phyloP scores from a whole-genome alignment of 2,329 filamentous ascomycete species.

The Pezicula rhizophila region DNA sequence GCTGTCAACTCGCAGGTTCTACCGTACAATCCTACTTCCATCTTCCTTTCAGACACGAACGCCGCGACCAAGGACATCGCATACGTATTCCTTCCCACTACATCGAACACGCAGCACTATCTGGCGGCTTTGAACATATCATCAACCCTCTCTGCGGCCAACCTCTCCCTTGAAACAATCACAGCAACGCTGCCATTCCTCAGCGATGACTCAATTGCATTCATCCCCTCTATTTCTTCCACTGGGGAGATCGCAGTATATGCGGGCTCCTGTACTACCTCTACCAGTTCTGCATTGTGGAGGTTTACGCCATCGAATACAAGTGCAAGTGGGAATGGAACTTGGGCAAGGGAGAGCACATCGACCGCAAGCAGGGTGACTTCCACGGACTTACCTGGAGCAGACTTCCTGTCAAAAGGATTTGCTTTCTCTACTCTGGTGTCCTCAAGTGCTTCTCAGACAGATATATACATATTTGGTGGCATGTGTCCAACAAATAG shows the following conservation, averaged over 20 bases:
- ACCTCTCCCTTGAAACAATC: slow-evolving; percentile 41
- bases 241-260: slow-evolving; percentile 69
- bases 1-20: slow-evolving; percentile 37
- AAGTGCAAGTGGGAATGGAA: slow-evolving; percentile 41
- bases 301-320: slow-evolving; percentile 47
- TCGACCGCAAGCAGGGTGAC: slow-evolving; percentile 28
- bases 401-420: slow-evolving; percentile 50
- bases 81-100: slow-evolving; percentile 59
- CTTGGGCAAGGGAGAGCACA: slow-evolving; percentile 44
- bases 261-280: slow-evolving; percentile 61
- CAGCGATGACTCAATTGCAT: slow-evolving; percentile 46
- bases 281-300: slow-evolving; percentile 57
- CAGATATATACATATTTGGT: slow-evolving; percentile 53
- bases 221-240: slow-evolving; percentile 60
- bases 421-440: slow-evolving; percentile 26
- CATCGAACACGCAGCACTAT: slow-evolving; percentile 27
- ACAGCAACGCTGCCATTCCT: slow-evolving; percentile 59
- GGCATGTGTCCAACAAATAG: slow-evolving; percentile 74
- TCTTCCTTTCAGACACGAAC: slow-evolving; percentile 51
- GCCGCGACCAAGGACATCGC: slow-evolving; percentile 46
- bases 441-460: slow-evolving; percentile 20
- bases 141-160: slow-evolving; percentile 42
- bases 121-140: slow-evolving; percentile 64
- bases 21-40: slow-evolving; percentile 72
- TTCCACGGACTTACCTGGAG: slow-evolving; percentile 32